Conservation (phyloP, 192 early-diverging fungal genomes). For the Diversispora eburnea region DNA sequence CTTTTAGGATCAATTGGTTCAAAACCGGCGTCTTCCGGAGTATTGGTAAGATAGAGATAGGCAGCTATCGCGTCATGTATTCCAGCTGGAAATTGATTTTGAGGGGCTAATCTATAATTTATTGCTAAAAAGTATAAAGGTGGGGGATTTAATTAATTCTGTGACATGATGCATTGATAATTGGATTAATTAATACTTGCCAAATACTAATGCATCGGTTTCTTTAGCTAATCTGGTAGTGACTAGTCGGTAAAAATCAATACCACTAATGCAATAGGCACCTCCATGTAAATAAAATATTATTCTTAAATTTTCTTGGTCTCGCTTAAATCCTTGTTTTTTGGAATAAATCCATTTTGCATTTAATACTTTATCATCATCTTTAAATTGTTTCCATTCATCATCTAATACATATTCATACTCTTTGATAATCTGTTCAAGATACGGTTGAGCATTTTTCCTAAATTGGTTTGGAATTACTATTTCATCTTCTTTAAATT, state of each 20-base stretch:
- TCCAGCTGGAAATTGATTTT: constrained; percentile 75
- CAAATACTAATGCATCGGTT: constrained; percentile 44
- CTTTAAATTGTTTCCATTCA: constrained; percentile 43
- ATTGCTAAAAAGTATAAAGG: constrained; percentile 38
- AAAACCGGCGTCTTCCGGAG: constrained; percentile 44
- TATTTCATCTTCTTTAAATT: constrained; percentile 30
- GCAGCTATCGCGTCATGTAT: constrained; percentile 77
- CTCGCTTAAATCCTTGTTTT: constrained; percentile 25
- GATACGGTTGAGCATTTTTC: constrained; percentile 32
- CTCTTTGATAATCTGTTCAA: constrained; percentile 33
- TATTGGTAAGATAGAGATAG: constrained; percentile 62
- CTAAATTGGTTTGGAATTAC: constrained; percentile 34
- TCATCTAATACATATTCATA: constrained; percentile 41
- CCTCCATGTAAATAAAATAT: constrained; percentile 78
- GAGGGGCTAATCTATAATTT: constrained; percentile 80
- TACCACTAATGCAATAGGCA: constrained; percentile 50
- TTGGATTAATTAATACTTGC: constrained; percentile 17
- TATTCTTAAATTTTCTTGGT: constrained; percentile 42
- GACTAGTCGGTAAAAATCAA: constrained; percentile 39
- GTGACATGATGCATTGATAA: not conserved
- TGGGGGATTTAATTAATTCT: not conserved
- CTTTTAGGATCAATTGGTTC: constrained; percentile 46
- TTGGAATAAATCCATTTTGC: constrained; percentile 42
- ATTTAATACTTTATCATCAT: constrained; percentile 27
- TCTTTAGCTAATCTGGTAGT: constrained; percentile 48